Conservation (phyloP, 768 basidiomycete genomes). For the Leccinum aurantiacum region DNA sequence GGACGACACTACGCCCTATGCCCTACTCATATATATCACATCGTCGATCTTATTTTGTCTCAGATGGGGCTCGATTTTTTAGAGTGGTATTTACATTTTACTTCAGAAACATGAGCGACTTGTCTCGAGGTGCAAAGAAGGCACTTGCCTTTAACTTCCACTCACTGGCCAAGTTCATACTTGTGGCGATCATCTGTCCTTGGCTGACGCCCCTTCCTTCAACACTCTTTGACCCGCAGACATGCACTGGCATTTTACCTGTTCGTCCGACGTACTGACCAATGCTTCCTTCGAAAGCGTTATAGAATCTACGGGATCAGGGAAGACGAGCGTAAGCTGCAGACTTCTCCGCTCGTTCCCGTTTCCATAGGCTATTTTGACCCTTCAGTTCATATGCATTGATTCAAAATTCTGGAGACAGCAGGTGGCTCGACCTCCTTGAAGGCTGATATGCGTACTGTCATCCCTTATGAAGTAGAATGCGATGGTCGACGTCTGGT, state of each 20-base stretch:
- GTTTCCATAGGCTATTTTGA: background rate
- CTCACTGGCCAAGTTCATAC: background rate
- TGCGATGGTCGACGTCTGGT: background rate
- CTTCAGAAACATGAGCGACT: background rate
- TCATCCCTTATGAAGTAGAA: background rate
- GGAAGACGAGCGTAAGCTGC: slow-evolving; percentile 5
- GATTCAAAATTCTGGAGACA: background rate
- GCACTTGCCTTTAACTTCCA: background rate
- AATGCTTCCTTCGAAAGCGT: background rate
- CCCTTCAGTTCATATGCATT: slow-evolving; percentile 6
- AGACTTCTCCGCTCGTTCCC: background rate
- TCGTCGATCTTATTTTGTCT: background rate
- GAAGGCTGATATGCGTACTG: background rate
- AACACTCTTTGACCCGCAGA: background rate
- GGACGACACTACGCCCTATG: background rate
- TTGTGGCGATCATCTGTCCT: background rate
- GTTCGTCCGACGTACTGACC: background rate
- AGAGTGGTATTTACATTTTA: background rate
- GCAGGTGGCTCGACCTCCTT: background rate
- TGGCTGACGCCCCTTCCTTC: background rate
- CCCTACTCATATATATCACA: background rate
- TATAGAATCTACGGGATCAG: slow-evolving; percentile 5
- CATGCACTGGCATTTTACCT: background rate
- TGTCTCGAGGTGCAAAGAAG: background rate
- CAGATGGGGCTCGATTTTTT: background rate